Conservation (phyloP, 1,284 basidiomycete species). For the Cutaneotrichosporon curvatum region DNA sequence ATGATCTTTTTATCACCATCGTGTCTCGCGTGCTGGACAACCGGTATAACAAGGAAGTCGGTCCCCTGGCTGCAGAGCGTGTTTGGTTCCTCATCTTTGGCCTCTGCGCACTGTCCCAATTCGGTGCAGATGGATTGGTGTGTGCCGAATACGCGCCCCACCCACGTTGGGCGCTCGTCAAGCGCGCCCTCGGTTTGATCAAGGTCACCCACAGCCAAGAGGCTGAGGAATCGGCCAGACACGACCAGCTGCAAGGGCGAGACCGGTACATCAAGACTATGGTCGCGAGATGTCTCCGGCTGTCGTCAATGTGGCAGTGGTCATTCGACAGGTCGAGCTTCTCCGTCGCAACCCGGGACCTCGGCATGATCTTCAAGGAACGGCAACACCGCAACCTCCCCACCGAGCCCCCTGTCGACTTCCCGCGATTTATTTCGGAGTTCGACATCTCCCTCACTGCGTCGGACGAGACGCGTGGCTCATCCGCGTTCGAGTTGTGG, state of each 20-base stretch:
- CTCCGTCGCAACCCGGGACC: constrained; percentile 57
- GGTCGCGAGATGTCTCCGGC: constrained; percentile 63
- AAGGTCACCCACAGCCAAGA: constrained; percentile 54
- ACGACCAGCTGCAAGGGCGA: constrained; percentile 54
- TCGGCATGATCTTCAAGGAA: constrained; percentile 70
- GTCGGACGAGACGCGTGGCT: constrained; percentile 50
- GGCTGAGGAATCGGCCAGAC: constrained; percentile 49
- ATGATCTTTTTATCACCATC: too few relatives aligned
- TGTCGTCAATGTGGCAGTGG: constrained; percentile 72
- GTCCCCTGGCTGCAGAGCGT: constrained; percentile 58
- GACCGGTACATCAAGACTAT: constrained; percentile 71
- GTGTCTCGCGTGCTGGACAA: constrained; percentile 33
- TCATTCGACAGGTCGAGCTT: constrained; percentile 56
- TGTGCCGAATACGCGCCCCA: constrained; percentile 47
- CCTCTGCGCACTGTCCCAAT: constrained; percentile 69
- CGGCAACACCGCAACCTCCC: constrained; percentile 72
- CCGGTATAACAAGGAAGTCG: constrained; percentile 27
- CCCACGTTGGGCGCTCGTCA: constrained; percentile 63
- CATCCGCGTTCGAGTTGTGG: constrained; percentile 72
- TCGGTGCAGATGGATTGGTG: constrained; percentile 58
- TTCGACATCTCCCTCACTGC: constrained; percentile 56
- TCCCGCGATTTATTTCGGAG: constrained; percentile 66
- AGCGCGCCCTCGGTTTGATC: constrained; percentile 56
- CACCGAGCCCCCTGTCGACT: constrained; percentile 62
- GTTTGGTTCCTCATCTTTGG: constrained; percentile 67